A percentile compares a stretch with the other conserved stretches of the same genome.
These are phyloP conservation scores for Mentha longifolia DNA, from an alignment of 257 asterid species.

Conservation along the genomic window DNA sequence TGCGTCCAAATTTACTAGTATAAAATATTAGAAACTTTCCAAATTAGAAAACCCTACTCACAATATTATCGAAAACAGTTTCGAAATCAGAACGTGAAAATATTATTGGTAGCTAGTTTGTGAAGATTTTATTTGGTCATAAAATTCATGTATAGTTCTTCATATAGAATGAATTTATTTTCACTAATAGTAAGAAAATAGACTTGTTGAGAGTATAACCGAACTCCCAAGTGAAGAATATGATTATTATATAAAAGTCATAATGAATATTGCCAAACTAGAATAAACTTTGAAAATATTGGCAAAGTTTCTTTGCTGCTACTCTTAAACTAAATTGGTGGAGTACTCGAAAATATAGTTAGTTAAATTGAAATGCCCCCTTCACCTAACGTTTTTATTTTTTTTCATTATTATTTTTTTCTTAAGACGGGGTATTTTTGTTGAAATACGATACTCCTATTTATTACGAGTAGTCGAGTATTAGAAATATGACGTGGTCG, in stretches of 20 bases:
- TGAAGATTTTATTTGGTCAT: no score
- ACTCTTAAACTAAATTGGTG: neutral
- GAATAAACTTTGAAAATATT: neutral
- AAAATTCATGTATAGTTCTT: neutral
- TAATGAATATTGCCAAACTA: neutral
- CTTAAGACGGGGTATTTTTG: no score
- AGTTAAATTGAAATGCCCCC: neutral
- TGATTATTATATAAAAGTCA: neutral
- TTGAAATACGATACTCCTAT: no score
- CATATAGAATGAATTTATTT: neutral
- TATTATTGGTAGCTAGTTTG: no score
- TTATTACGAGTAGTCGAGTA: no score
- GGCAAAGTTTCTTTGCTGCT: neutral
- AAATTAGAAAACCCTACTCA: no score
- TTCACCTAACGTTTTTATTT: neutral
- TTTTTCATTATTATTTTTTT: neutral
- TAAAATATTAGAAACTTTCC: neutral
- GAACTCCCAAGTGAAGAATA: conserved; percentile 13
- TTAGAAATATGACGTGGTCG: neutral
- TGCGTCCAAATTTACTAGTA: no score
- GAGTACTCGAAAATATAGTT: neutral
- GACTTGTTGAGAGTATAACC: neutral
- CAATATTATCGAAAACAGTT: no score
- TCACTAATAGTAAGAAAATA: neutral
- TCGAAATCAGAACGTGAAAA: no score